Base-by-base conservation (phyloP, 352 stramenopile genomes). In the Pythium grandisporangium region DNA sequence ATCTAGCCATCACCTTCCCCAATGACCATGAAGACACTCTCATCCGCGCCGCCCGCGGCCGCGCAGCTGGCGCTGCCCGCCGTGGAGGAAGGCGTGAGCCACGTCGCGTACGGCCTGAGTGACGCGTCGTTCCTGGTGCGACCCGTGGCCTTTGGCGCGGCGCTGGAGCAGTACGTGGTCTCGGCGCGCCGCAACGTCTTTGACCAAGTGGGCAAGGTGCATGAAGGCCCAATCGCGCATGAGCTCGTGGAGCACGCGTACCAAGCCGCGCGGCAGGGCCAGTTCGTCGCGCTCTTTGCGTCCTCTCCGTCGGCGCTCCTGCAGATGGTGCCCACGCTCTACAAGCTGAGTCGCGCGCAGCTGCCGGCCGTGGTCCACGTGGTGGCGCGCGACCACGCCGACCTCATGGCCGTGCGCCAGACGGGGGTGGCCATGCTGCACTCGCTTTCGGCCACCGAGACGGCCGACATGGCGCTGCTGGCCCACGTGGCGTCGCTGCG, bases 311-410 rank as follows among this genome's bases (percentile, higher is more conserved):
- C 65, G 14, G 66, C 80, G 50, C 63, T 97, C 51, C 58, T 96
- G 53, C 68, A 94, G 23, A 96, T 95, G 67, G 89, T 97, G 46
- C 89, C 89, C n/a, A 95, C 86, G 53, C 82, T 96, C 63, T 97
- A 96, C 70, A 96, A 97, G 57, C 92, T 97, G 56, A 88, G 85
- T 53, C 77, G 74, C 30, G 79, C 93, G 49, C 67, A 73, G 33
- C 55, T 91, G 35, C 81, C 79, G 6, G 71, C 82, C 2, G 86
- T 96, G 22, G 70, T 96, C 30, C 89, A 97, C 64, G 89, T 96
- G 16, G 84, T 91, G 17, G 86, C 86, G 17, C 69, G 78, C 42
- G 89, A 96, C 43, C 87, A 96, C 62, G 84, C 76, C 30, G 89
- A 97, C 60, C 73, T 95, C 22, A 96, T 96, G 87, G 80, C 92